phyloP scores from a whole-genome alignment of 1,139 yeast species.

The Candida sp. region DNA sequence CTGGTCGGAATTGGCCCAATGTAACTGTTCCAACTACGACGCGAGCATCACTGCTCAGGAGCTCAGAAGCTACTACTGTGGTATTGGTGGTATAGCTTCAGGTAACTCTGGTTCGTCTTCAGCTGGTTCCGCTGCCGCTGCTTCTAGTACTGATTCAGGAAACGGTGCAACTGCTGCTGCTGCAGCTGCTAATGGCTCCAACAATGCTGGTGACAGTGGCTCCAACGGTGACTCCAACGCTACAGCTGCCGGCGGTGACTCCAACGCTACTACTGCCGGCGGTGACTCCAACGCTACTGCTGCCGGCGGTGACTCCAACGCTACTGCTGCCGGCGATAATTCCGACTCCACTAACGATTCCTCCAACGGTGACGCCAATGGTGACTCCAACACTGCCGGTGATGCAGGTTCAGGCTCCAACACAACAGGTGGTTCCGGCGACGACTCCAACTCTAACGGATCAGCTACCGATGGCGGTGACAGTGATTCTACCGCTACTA shows the following conservation, averaged over 20 bases:
- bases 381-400: too few relatives aligned
- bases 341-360: too few relatives aligned
- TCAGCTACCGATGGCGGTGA: neutral
- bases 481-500: neutral
- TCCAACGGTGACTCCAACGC: conserved; percentile 19
- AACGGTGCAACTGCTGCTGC: conserved; percentile 1
- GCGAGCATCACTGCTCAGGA: conserved; percentile 1
- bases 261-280: too few relatives aligned
- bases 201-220: conserved; percentile 13
- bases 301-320: too few relatives aligned
- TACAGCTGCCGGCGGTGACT: conserved; percentile 21
- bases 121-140: neutral
- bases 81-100: neutral
- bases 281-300: too few relatives aligned
- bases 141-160: neutral
- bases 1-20: conserved; percentile 5
- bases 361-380: too few relatives aligned
- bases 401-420: conserved; percentile 8
- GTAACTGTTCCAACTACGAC: conserved; percentile 4
- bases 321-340: too few relatives aligned
- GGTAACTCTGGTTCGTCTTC: neutral
- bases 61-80: conserved; percentile 2
- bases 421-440: neutral
- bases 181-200: conserved; percentile 6
- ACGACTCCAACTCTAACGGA: conserved; percentile 12